Base-by-base conservation (phyloP, 352 stramenopile species). In the Phytophthora crassamura region DNA sequence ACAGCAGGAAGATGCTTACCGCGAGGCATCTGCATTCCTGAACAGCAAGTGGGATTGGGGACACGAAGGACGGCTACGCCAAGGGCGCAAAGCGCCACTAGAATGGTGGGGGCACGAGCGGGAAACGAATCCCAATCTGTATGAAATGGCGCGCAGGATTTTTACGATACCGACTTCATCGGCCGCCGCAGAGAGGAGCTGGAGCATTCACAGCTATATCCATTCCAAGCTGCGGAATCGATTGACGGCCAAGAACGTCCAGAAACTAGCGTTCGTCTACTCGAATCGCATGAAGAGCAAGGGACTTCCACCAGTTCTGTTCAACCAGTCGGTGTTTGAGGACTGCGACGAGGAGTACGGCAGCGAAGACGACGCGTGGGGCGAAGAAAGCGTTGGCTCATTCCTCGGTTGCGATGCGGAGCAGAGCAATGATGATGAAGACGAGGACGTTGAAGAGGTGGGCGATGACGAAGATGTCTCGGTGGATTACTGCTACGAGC, bases 251-350 rank as follows among this genome's bases (percentile, higher is more conserved):
- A 12, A 47, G 42, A 63, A 3, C 2, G 35, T 54, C 2, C 43
- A n/a, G 8, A 63, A 63, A 43, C 34, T 63, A 18, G 6, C 41
- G 5, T 48, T 63, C 25, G 15, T 63, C 32, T 63, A 63, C n/a
- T 25, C 22, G 4, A 49, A 55, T 20, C 55, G 42, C 1, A n/a
- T 48, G 6, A 35, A 15, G 8, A 55, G 22, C 9, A 18, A 28
- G 5, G 28, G 10, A 9, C 2, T 46, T 28, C 35, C 36, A 12
- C 18, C 15, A 2, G 49, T 47, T 3, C 22, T 25, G 22, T 25
- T 25, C 22, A 25, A 25, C 3, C 22, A 25, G 22, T 25, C 22
- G 3, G 22, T 25, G 22, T 25, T 25, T 25, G 22, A 25, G 22
- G 22, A 25, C 3, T 25, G 22, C 22, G 22, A 25, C 22, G 22